Percentiles rank a stretch among this genome's conserved stretches.
Conservation (phyloP, 2,329 filamentous ascomycete species). For the Hyphodiscus sp. region DNA sequence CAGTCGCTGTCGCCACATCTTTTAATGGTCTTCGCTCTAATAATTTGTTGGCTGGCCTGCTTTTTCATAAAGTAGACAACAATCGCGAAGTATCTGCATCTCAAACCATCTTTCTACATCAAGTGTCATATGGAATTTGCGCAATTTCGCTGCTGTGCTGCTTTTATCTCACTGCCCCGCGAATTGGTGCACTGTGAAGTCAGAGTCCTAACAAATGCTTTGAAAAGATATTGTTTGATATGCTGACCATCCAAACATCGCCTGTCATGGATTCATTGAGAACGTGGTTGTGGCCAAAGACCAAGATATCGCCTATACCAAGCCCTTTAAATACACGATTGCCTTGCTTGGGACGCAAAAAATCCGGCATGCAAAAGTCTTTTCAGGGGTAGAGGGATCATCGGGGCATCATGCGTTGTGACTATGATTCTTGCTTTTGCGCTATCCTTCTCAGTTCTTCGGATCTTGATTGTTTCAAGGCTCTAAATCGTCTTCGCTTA, state of each 20-base stretch:
- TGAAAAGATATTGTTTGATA: not conserved
- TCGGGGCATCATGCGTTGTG: not conserved
- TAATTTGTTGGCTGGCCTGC: too few relatives aligned
- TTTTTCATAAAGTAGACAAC: too few relatives aligned
- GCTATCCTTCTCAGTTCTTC: too few relatives aligned
- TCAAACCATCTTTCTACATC: not conserved
- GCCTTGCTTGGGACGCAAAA: not conserved
- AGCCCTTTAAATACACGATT: not conserved
- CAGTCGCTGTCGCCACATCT: too few relatives aligned
- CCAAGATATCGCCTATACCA: not conserved
- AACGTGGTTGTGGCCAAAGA: not conserved
- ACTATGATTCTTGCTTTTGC: not conserved
- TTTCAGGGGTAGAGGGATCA: not conserved
- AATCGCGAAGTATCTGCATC: not conserved
- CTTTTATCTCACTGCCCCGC: not conserved
- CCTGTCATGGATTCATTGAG: not conserved
- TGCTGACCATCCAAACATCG: not conserved
- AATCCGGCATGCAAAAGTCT: not conserved
- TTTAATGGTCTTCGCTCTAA: too few relatives aligned
- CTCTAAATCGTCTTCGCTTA: not conserved
- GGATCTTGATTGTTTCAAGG: too few relatives aligned
- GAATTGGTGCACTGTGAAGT: not conserved
- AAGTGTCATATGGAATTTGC: not conserved
- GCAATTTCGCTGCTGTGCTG: not conserved
- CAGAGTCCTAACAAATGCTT: not conserved